Conservation (phyloP, 352 stramenopile species). For the Phytophthora cajani region DNA sequence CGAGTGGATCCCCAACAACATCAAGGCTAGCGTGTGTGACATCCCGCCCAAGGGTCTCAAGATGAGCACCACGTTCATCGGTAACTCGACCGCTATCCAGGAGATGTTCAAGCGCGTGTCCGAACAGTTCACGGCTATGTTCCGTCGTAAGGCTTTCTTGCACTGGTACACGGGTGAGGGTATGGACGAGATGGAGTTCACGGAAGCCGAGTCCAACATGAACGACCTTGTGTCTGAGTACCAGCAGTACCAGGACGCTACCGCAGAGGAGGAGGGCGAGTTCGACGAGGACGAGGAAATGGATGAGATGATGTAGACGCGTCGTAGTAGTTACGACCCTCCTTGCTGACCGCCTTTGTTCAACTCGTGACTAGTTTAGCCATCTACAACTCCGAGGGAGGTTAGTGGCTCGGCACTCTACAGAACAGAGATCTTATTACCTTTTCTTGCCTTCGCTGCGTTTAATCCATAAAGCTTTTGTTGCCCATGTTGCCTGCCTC, state of each 20-base stretch:
- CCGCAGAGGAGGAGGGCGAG: constrained; percentile 98
- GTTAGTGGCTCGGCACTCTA: constrained; percentile 59
- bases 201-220: constrained; percentile 99
- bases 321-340: constrained; percentile 46
- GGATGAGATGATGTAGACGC: constrained; percentile 92
- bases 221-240: constrained; percentile 99
- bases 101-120: constrained; percentile 99
- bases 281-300: constrained; percentile 97
- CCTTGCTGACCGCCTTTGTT: constrained; percentile 47
- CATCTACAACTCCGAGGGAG: constrained; percentile 55
- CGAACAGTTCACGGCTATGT: constrained; percentile 99
- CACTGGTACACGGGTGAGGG: constrained; percentile 99
- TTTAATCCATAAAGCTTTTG: constrained; percentile 20
- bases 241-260: constrained; percentile 99
- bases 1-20: constrained; percentile 99
- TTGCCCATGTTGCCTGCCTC: constrained; percentile 1
- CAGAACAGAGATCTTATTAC: constrained; percentile 68
- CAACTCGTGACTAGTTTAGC: constrained; percentile 64
- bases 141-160: constrained; percentile 99
- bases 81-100: constrained; percentile 99
- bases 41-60: constrained; percentile 98
- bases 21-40: constrained; percentile 99
- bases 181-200: constrained; percentile 99
- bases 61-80: constrained; percentile 99
- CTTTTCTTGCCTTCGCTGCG: constrained; percentile 53